phyloP scores from a whole-genome alignment of 495 filamentous ascomycete species.

The Neurospora sp. region DNA sequence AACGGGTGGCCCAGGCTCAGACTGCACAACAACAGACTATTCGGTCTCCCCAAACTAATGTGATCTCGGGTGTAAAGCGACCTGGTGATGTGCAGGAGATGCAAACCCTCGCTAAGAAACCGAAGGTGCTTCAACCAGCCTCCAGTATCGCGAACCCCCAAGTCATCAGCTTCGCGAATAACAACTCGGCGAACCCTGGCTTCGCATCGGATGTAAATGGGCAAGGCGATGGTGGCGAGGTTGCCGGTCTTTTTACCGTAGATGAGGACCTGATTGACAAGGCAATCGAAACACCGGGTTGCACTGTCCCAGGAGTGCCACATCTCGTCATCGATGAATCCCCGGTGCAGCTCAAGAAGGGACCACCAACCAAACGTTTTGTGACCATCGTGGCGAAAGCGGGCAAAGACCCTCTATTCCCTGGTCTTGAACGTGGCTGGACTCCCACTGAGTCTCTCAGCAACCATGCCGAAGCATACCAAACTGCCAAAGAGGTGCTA shows the following conservation, averaged over 20 bases:
- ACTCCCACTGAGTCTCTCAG: slow-evolving; percentile 19
- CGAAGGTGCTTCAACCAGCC: slow-evolving; percentile 6
- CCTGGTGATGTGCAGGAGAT: slow-evolving; percentile 5
- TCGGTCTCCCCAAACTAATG: background rate
- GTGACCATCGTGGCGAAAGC: slow-evolving; percentile 16
- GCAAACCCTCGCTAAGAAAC: slow-evolving; percentile 13
- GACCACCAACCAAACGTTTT: slow-evolving; percentile 21
- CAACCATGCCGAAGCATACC: slow-evolving; percentile 17
- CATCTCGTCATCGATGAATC: slow-evolving; percentile 16
- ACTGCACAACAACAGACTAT: slow-evolving; percentile 6
- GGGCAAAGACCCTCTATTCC: slow-evolving; percentile 17
- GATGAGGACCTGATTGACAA: slow-evolving; percentile 10
- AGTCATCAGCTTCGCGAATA: background rate
- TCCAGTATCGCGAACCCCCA: background rate
- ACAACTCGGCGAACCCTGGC: background rate
- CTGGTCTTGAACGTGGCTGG: slow-evolving; percentile 13
- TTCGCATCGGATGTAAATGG: background rate
- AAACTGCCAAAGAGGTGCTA: slow-evolving; percentile 11
- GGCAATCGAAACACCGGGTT: background rate
- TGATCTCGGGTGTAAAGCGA: slow-evolving; percentile 11
- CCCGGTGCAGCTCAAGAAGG: slow-evolving; percentile 17
- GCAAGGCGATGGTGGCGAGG: background rate
- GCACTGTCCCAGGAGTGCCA: slow-evolving; percentile 13
- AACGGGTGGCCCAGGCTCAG: slow-evolving; percentile 2
- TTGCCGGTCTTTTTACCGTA: background rate